Base-by-base conservation (phyloP, 2,329 filamentous ascomycete species). In the Decorospora gaudefroyi region DNA sequence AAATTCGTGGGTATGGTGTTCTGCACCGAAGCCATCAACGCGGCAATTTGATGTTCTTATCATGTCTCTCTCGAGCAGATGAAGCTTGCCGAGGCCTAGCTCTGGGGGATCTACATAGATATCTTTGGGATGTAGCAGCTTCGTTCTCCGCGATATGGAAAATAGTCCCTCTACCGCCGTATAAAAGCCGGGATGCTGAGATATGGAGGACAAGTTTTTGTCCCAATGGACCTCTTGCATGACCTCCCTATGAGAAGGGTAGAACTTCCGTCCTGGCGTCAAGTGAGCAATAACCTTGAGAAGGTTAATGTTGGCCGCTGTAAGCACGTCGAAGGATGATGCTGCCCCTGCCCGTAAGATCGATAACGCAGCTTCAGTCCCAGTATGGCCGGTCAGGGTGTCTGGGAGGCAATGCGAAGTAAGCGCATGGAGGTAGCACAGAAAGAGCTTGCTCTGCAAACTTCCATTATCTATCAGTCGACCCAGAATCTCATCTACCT, bases 321-420 rank as follows among this genome's bases (percentile, higher is more conserved):
- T 39, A 0, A 84, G 63, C 0, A 52, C 32, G 2, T 69, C 60
- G 32, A 78, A 77, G 0, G 81, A 84, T 12, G 64, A 57, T 0
- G 81, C 62, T 0, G 78, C 70, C 0, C 78, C 78, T 0, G 77
- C 79, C 0, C 44, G 29, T 0, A 85, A 57, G 1, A 81, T 78
- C 0, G 57, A 50, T 0, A 84, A 53, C 0, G 80, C 78, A 30
- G 78, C 62, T 49, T 85, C 81, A 0, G 78, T 81, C 0, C 82
- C 82, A 0, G 79, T 84, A 4, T 64, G 61, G 0, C 55, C 33
- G 0, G 75, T 79, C 0, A 83, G 65, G 0, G 63, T 65, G 51
- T 84, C 81, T 0, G 76, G 74, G 0, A 81, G 61, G 17, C 72
- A 78, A 35, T 74, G 73, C 0, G 80, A 78, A 0, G 81, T 84